Percentiles rank a stretch among this genome's conserved stretches.
These are phyloP conservation scores for Phalaenopsis equestris DNA, from an alignment of 106 monocot species.

Conservation along the genomic window DNA sequence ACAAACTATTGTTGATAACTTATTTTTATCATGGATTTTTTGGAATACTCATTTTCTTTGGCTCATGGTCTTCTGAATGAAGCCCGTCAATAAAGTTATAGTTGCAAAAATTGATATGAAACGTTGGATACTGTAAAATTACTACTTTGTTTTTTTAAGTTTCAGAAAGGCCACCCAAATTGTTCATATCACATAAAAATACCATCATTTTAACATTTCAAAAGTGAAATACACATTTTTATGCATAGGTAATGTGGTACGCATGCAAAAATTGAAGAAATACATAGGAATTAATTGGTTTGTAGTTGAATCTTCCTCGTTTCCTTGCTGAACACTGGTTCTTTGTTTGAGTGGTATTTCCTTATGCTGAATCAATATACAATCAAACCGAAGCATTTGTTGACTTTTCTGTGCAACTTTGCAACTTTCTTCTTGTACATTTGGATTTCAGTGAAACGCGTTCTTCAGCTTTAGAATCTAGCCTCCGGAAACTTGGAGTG, in stretches of 20 bases:
- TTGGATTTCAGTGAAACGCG: slow-evolving; percentile 55
- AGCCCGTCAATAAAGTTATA: too few species aligned
- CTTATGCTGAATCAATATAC: not conserved
- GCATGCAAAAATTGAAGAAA: too few species aligned
- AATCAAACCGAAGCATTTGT: not conserved
- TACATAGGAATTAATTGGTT: too few species aligned
- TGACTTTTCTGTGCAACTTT: not conserved
- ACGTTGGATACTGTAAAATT: too few species aligned
- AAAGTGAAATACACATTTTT: too few species aligned
- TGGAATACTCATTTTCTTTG: not conserved
- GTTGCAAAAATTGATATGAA: too few species aligned
- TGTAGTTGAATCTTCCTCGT: not conserved
- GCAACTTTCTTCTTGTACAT: not conserved
- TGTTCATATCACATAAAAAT: too few species aligned
- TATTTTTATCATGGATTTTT: not conserved
- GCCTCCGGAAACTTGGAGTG: slow-evolving; percentile 74
- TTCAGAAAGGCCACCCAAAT: not conserved
- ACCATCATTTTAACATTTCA: too few species aligned
- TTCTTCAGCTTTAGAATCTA: slow-evolving; percentile 58
- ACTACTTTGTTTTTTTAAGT: not conserved
- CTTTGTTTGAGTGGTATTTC: not conserved
- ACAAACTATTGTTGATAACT: not conserved
- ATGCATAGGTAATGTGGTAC: too few species aligned
- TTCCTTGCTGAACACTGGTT: not conserved
- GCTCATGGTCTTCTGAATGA: too few species aligned